These are phyloP conservation scores for Cicer bijugum DNA, from an alignment of 306 rosid genomes.

Conservation along the genomic window DNA sequence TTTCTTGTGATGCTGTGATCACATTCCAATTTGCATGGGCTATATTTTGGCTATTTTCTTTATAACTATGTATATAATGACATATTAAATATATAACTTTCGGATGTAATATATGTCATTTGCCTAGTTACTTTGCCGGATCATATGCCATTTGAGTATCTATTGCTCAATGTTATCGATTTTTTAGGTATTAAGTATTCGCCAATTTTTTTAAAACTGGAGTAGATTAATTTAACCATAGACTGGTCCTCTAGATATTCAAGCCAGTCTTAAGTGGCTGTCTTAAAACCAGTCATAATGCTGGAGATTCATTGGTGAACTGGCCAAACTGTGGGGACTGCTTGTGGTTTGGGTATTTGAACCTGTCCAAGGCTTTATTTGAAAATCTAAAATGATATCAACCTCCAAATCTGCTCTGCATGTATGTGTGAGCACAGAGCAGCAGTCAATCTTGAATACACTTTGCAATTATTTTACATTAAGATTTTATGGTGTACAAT, in stretches of 20 bases:
- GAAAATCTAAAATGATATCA: not conserved
- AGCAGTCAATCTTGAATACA: not conserved
- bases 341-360: not conserved
- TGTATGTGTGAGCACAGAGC: not conserved
- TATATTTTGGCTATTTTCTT: too few relatives aligned
- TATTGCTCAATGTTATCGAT: not conserved
- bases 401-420: not conserved
- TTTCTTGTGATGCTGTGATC: not conserved
- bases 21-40: not conserved
- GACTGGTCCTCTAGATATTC: not conserved
- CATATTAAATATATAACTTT: not conserved
- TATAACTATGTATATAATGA: not conserved
- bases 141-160: constrained; percentile 11
- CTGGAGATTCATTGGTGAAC: not conserved
- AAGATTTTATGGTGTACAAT: not conserved
- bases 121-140: not conserved
- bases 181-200: constrained; percentile 4
- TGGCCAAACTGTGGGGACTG: not conserved
- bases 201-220: not conserved
- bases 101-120: not conserved
- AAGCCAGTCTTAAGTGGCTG: not conserved
- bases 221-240: not conserved
- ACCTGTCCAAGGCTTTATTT: not conserved
- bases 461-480: not conserved
- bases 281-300: too few relatives aligned